A percentile compares a stretch with the other conserved stretches of the same genome.
Evolutionary conservation across 768 basidiomycete species (phyloP).

Genomic region (Lactarius tabidus): DNA sequence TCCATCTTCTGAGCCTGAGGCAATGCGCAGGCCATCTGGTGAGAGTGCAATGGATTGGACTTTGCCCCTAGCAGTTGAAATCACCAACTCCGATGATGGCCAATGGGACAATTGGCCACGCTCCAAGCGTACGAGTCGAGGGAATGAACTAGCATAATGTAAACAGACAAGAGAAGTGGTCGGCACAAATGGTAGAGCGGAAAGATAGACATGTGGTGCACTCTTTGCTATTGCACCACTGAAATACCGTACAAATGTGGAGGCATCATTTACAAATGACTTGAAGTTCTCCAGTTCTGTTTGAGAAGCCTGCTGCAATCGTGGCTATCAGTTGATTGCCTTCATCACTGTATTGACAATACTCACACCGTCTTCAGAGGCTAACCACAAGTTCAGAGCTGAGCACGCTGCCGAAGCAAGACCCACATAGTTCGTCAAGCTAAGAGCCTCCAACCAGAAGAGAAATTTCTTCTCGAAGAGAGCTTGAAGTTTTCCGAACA

Average conservation of each 20-base stretch:
- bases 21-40: no score
- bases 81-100: background rate
- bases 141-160: background rate
- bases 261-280: background rate
- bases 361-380: background rate
- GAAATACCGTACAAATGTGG: background rate
- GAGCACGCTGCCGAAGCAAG: background rate
- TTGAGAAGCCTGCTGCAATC: background rate
- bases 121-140: background rate
- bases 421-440: background rate
- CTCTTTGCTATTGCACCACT: background rate
- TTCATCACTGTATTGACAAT: background rate
- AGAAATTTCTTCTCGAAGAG: background rate
- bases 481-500: background rate
- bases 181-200: background rate
- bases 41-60: conserved; percentile 14
- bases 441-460: background rate
- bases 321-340: background rate
- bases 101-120: background rate
- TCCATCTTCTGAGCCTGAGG: no score
- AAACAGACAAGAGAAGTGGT: background rate
- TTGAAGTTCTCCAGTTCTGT: background rate
- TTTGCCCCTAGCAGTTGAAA: background rate
- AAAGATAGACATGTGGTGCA: background rate
- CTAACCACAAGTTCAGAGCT: background rate